These are phyloP conservation scores for Rubus idaeus DNA, from an alignment of 306 rosid genomes.

Conservation along the genomic window DNA sequence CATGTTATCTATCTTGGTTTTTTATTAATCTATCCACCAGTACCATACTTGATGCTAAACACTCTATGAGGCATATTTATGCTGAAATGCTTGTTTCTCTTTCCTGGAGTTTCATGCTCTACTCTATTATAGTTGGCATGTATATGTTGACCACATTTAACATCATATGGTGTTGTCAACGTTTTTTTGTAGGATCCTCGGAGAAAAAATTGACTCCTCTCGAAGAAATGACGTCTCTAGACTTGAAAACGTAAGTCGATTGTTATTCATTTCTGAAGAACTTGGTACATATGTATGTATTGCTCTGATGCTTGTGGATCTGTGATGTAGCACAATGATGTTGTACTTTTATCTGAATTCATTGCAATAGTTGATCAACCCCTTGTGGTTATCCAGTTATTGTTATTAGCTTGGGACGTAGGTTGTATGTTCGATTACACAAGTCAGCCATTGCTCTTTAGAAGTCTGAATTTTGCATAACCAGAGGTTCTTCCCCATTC, in stretches of 20 bases:
- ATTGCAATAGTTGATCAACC: constrained; percentile 4
- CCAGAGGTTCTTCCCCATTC: background rate
- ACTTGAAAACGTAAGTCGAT: constrained; percentile 83
- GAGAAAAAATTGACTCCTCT: constrained; percentile 65
- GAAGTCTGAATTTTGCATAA: background rate
- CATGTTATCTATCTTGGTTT: background rate
- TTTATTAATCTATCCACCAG: background rate
- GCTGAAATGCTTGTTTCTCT: constrained; percentile 16
- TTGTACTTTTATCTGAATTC: background rate
- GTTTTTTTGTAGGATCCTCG: constrained; percentile 53
- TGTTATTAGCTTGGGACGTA: background rate
- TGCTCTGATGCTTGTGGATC: background rate
- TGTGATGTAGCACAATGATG: background rate
- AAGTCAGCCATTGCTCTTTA: background rate
- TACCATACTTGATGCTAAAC: background rate
- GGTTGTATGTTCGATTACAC: background rate
- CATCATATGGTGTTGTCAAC: constrained; percentile 8
- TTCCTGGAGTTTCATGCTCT: constrained; percentile 16
- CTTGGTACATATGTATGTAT: constrained; percentile 9
- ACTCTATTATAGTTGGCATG: background rate
- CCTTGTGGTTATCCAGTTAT: background rate
- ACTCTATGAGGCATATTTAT: background rate
- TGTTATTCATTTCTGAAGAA: constrained; percentile 19
- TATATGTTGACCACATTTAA: constrained; percentile 13
- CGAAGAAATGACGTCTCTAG: constrained; percentile 78